Percentiles rank a stretch among this genome's conserved stretches.
Evolutionary conservation across 495 filamentous ascomycete genomes (phyloP).

Genomic region (Aspergillus bridgeri): DNA sequence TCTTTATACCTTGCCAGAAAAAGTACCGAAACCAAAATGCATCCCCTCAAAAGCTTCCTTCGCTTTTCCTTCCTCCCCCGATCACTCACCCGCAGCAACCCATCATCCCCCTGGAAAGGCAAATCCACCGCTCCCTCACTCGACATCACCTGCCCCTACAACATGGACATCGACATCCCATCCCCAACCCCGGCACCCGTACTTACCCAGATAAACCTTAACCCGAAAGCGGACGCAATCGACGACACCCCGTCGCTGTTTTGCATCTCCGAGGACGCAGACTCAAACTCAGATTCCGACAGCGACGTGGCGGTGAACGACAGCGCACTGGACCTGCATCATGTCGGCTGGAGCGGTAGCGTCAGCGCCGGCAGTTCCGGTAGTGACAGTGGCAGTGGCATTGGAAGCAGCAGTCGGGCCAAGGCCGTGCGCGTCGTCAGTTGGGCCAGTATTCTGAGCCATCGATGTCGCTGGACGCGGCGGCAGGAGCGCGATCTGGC

Average conservation of each 20-base stretch:
- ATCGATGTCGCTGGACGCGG: constrained; percentile 31
- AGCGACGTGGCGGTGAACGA: constrained; percentile 16
- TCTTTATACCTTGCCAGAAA: not conserved
- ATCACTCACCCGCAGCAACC: constrained; percentile 7
- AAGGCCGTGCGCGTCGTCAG: constrained; percentile 28
- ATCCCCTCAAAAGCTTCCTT: constrained; percentile 21
- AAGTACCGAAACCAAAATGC: constrained; percentile 19
- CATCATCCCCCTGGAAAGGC: constrained; percentile 11
- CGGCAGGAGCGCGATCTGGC: constrained; percentile 34
- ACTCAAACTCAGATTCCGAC: constrained; percentile 5
- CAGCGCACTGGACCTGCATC: constrained; percentile 10
- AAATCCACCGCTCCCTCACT: no score
- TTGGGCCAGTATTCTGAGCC: constrained; percentile 36
- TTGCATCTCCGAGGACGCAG: not conserved
- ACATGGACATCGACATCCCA: no score
- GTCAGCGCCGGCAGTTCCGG: constrained; percentile 8
- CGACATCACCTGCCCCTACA: not conserved
- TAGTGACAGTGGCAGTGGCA: no score
- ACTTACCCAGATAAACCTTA: no score
- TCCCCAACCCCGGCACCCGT: no score
- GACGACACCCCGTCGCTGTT: no score
- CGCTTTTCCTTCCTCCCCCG: constrained; percentile 17
- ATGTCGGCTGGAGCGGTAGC: constrained; percentile 1
- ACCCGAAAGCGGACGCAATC: no score
- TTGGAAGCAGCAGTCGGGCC: constrained; percentile 7